These are phyloP conservation scores for Ustilago nuda DNA, from an alignment of 1,284 basidiomycete genomes.

Conservation along the genomic window DNA sequence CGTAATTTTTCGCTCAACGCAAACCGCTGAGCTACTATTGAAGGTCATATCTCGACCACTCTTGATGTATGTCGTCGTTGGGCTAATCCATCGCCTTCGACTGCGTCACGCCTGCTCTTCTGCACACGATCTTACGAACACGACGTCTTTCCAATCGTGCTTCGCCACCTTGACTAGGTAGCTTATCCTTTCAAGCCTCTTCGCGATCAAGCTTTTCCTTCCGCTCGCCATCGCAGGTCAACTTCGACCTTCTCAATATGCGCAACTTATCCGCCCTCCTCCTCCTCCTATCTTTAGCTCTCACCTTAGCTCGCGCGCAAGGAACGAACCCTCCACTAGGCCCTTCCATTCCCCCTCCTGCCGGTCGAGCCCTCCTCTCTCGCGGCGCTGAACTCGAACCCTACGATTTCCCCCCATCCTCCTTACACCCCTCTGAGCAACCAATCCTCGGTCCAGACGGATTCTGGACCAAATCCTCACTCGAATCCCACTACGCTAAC, in stretches of 20 bases:
- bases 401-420: conserved; percentile 19
- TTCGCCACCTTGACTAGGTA: too few relatives aligned
- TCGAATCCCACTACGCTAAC: conserved; percentile 15
- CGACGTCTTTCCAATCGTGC: too few relatives aligned
- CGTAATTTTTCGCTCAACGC: too few relatives aligned
- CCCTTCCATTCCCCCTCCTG: conserved; percentile 13
- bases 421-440: not conserved
- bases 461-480: conserved; percentile 30
- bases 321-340: not conserved
- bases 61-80: too few relatives aligned
- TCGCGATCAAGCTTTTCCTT: too few relatives aligned
- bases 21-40: too few relatives aligned
- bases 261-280: not conserved
- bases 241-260: not conserved
- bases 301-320: not conserved
- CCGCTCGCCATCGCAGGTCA: too few relatives aligned
- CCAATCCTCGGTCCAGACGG: conserved; percentile 15
- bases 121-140: too few relatives aligned
- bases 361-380: conserved; percentile 25
- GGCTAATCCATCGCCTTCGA: too few relatives aligned
- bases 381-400: conserved; percentile 19
- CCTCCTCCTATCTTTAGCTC: not conserved
- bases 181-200: too few relatives aligned
- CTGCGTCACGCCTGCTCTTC: too few relatives aligned
- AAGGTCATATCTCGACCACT: too few relatives aligned